Evolutionary conservation across 495 filamentous ascomycete species (phyloP).

Genomic region (Penicillium tannophilum): DNA sequence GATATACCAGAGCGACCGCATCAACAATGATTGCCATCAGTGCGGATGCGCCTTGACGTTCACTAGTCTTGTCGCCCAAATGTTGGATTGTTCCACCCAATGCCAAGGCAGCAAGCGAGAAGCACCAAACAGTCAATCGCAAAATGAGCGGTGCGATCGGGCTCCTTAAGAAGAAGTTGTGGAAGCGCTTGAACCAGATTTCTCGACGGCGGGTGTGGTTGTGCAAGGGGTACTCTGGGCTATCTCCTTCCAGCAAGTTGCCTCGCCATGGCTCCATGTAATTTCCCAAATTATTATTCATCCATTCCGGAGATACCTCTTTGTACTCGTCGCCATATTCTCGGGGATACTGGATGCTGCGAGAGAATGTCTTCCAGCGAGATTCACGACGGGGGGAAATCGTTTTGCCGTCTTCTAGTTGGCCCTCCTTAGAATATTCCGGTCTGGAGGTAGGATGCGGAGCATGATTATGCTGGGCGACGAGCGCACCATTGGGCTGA

Average conservation of each 20-base stretch:
- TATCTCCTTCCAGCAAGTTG: slow-evolving; percentile 33
- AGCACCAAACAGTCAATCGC: slow-evolving; percentile 78
- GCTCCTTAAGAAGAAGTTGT: slow-evolving; percentile 66
- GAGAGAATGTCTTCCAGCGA: slow-evolving; percentile 63
- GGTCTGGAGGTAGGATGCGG: slow-evolving; percentile 45
- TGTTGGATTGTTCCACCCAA: slow-evolving; percentile 75
- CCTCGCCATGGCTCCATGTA: slow-evolving; percentile 62
- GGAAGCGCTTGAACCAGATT: slow-evolving; percentile 57
- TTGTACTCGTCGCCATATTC: slow-evolving; percentile 49
- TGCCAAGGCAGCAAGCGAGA: slow-evolving; percentile 79
- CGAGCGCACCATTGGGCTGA: slow-evolving; percentile 51
- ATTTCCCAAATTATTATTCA: slow-evolving; percentile 57
- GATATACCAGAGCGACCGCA: slow-evolving; percentile 83
- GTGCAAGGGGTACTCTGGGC: slow-evolving; percentile 52
- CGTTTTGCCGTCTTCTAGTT: slow-evolving; percentile 12
- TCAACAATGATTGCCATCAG: slow-evolving; percentile 91
- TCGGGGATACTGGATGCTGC: slow-evolving; percentile 55
- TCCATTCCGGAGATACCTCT: slow-evolving; percentile 59
- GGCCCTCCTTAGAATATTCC: slow-evolving; percentile 11
- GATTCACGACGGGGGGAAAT: slow-evolving; percentile 43
- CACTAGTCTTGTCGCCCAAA: slow-evolving; percentile 47
- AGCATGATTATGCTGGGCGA: slow-evolving; percentile 62
- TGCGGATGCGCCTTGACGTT: slow-evolving; percentile 68
- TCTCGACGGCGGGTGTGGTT: slow-evolving; percentile 41
- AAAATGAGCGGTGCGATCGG: slow-evolving; percentile 85